Evolutionary conservation across 768 basidiomycete species (phyloP).

Genomic region (Panellus pusillus): DNA sequence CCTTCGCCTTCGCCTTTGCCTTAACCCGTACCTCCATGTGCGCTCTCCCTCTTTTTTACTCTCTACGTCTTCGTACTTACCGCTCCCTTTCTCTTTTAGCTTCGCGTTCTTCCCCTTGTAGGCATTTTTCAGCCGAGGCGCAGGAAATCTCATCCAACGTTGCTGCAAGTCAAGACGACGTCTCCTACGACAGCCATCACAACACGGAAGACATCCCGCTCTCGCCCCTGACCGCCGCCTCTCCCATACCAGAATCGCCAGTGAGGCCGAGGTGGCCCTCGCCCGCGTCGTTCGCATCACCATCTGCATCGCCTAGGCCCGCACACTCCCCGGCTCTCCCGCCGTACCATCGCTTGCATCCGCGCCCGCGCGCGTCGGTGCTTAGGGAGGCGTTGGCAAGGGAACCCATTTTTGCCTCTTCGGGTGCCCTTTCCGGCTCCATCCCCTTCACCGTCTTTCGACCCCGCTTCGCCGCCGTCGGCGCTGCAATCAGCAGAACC

Average conservation of each 20-base stretch:
- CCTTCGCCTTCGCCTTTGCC: background rate
- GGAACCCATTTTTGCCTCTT: too few relatives aligned
- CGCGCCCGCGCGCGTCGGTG: background rate
- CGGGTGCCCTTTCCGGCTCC: background rate
- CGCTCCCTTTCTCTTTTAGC: background rate
- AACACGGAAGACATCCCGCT: constrained; percentile 7
- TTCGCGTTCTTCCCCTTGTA: constrained; percentile 13
- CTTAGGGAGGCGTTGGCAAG: too few relatives aligned
- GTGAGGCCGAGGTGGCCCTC: background rate
- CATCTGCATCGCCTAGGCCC: background rate
- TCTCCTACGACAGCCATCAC: background rate
- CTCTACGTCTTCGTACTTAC: background rate
- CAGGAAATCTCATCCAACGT: constrained; percentile 7
- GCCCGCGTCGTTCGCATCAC: background rate
- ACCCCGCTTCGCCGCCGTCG: background rate
- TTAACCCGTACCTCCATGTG: background rate
- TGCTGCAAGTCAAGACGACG: background rate
- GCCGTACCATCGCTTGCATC: constrained; percentile 5
- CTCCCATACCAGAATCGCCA: background rate
- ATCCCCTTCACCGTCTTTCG: background rate
- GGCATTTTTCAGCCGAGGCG: background rate
- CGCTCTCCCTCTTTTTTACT: constrained; percentile 6
- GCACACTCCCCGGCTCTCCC: background rate
- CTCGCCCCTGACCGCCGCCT: background rate
- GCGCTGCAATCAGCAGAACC: background rate